A percentile compares a stretch with the other conserved stretches of the same genome.
Evolutionary conservation across 1,284 basidiomycete species (phyloP).

Genomic region (Papiliotrema laurentii): DNA sequence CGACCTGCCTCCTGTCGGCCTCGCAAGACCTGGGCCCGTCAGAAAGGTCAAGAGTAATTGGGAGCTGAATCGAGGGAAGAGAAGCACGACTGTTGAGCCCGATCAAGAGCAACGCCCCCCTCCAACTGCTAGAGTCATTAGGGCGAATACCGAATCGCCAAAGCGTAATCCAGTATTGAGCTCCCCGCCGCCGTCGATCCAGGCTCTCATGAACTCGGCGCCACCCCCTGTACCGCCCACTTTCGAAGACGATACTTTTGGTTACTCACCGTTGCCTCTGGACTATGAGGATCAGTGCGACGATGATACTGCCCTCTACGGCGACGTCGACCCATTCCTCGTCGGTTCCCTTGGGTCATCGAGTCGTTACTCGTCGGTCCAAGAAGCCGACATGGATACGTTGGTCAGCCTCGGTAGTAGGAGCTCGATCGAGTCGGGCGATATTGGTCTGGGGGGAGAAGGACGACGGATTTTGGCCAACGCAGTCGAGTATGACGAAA

Average conservation of each 20-base stretch:
- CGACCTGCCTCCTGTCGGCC: constrained; percentile 17
- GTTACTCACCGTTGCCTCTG: constrained; percentile 32
- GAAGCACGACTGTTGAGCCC: constrained; percentile 7
- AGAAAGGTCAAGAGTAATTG: constrained; percentile 34
- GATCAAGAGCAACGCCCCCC: constrained; percentile 30
- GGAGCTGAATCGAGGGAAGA: constrained; percentile 16
- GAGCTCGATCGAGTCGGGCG: neutral
- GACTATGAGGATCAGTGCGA: constrained; percentile 39
- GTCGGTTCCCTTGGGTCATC: constrained; percentile 21
- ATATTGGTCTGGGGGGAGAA: neutral
- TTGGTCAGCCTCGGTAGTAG: neutral
- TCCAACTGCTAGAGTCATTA: neutral
- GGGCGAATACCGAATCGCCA: neutral
- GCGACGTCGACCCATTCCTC: constrained; percentile 15
- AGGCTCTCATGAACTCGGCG: constrained; percentile 6
- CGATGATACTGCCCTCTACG: constrained; percentile 32
- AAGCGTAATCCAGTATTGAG: neutral
- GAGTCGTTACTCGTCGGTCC: neutral
- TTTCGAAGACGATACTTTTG: constrained; percentile 31
- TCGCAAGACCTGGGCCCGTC: constrained; percentile 33
- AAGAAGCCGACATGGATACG: neutral
- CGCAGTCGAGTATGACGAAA: constrained; percentile 27
- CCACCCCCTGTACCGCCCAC: constrained; percentile 13
- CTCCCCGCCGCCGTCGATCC: neutral
- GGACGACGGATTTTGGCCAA: constrained; percentile 8